Evolutionary conservation across 768 basidiomycete genomes (phyloP).

Genomic region (Boletus subparvulus): DNA sequence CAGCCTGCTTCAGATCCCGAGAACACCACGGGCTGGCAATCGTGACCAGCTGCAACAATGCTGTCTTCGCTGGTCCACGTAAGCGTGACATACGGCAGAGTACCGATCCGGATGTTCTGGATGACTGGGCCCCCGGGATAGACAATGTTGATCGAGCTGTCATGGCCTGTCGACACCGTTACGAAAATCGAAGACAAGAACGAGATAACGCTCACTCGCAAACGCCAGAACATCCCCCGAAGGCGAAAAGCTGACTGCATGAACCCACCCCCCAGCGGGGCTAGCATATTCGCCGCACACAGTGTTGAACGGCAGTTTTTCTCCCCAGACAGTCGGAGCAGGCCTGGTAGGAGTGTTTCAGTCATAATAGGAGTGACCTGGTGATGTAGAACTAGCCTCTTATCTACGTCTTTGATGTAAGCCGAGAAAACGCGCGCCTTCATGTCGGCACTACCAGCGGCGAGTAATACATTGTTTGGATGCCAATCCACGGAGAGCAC

Average conservation of each 20-base stretch:
- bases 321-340: constrained; percentile 91
- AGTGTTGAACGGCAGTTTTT: constrained; percentile 96
- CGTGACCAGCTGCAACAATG: constrained; percentile 92
- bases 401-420: constrained; percentile 97
- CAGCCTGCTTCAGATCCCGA: constrained; percentile 75
- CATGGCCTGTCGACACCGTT: constrained; percentile 67
- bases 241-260: constrained; percentile 93
- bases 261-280: constrained; percentile 95
- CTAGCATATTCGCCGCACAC: constrained; percentile 92
- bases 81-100: constrained; percentile 81
- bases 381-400: constrained; percentile 55
- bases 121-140: constrained; percentile 80
- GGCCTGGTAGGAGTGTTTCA: constrained; percentile 53
- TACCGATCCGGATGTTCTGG: constrained; percentile 70
- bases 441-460: constrained; percentile 96
- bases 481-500: constrained; percentile 97
- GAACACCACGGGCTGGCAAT: constrained; percentile 93
- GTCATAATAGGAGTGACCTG: background rate
- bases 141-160: constrained; percentile 89
- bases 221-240: constrained; percentile 94
- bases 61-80: constrained; percentile 82
- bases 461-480: constrained; percentile 96
- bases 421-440: constrained; percentile 97
- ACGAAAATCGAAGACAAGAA: background rate
- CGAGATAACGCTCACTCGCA: constrained; percentile 62